Conservation (phyloP, 495 filamentous ascomycete genomes). For the Thermothielavioides terrestris region DNA sequence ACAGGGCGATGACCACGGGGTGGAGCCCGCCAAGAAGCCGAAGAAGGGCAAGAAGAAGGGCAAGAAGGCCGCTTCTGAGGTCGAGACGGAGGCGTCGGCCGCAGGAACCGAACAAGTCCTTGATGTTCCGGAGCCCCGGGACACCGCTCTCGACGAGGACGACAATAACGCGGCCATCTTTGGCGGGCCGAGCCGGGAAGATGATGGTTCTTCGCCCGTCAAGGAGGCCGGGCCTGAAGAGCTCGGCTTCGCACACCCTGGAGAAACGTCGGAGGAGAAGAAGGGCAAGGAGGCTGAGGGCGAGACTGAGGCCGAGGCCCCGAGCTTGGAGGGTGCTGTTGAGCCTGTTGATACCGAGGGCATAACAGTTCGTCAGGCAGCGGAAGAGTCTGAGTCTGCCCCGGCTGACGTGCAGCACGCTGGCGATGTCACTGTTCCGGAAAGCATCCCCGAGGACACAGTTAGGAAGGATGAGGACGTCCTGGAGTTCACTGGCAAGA, state of each 20-base stretch:
- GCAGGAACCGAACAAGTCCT: conserved; percentile 3
- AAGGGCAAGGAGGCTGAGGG: conserved; percentile 15
- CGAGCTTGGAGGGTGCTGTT: too few species aligned
- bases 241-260: not conserved
- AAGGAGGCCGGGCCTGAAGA: not conserved
- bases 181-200: conserved; percentile 5
- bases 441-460: not conserved
- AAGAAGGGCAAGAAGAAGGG: conserved; percentile 21
- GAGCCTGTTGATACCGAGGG: not conserved
- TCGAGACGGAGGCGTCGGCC: not conserved
- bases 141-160: not conserved
- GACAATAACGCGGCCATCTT: not conserved
- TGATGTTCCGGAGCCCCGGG: not conserved
- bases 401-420: not conserved
- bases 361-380: not conserved
- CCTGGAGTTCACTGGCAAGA: conserved; percentile 9
- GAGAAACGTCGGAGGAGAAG: conserved; percentile 21
- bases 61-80: conserved; percentile 13
- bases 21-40: conserved; percentile 4
- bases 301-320: not conserved
- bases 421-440: not conserved
- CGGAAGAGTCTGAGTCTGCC: not conserved
- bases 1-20: not conserved
- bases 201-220: not conserved
- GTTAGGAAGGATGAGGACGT: not conserved